Base-by-base conservation (phyloP, 495 filamentous ascomycete species). In the Cladorrhinum samala region DNA sequence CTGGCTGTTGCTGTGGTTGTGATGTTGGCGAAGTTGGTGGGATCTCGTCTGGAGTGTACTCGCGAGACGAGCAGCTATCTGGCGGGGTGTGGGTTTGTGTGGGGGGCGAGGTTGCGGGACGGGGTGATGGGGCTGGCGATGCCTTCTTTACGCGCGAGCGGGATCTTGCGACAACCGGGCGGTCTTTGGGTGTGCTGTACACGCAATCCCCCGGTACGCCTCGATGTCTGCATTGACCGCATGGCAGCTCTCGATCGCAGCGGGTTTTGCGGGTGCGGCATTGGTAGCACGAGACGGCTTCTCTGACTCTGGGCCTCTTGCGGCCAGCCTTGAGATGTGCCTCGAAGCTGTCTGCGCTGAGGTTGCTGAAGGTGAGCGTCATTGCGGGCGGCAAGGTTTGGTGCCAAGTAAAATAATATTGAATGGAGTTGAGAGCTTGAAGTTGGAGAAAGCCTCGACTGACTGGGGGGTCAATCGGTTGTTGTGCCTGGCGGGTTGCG, bases 251-350 rank as follows among this genome's bases (percentile, higher is more conserved):
- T 54, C 82, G 83, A 59, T 84, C 76, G 59, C 82, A 85, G 20
- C 79, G 76, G 17, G 83, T 82, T 54, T 84, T 84, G 17, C 82
- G 78, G 9, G 68, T 69, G 9, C 82, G 69, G 57, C 82, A 85
- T 37, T 63, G 52, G 37, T 39, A 52, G 37, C 61, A 63, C 9
- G 61, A 63, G 2, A 61, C 52, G 18, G 54, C 48, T 25, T 61
- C 58, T 23, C 61, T 47, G 1, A 58, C 49, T 17, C 61, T 25
- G 13, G 61, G 61, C 8, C 61, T 33, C 52, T 61, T 63, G 9
- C 61, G 39, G 9, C 61, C 61, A 18, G 57, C 46, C 27, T 57
- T 57, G 24, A 56, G 52, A 8, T 55, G 49, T 16, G 46, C 50
- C 52, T 61, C 58, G 33, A 63, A 63, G 38, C 40, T 55, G 24